Conservation (phyloP, 306 rosid genomes). For the Rubus parviflorus region DNA sequence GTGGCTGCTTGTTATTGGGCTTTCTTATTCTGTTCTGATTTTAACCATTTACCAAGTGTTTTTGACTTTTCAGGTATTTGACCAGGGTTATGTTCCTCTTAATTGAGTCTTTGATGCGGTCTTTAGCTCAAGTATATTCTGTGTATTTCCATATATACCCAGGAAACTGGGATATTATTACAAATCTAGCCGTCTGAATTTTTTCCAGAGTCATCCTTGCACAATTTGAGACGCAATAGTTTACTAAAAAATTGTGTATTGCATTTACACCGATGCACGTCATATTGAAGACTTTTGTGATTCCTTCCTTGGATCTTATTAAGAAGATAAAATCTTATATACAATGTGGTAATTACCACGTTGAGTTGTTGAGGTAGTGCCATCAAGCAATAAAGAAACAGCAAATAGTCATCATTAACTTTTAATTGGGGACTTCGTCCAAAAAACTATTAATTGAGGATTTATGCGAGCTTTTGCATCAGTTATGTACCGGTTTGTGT, state of each 20-base stretch:
- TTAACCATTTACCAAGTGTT: background rate
- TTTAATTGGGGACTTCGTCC: background rate
- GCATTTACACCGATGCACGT: slow-evolving; percentile 12
- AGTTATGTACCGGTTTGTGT: no score
- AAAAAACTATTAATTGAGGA: no score
- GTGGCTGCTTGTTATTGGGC: slow-evolving; percentile 6
- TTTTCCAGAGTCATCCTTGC: background rate
- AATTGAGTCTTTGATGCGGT: background rate
- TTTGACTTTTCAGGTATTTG: background rate
- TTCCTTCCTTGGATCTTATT: background rate
- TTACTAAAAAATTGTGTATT: background rate
- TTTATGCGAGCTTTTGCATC: no score
- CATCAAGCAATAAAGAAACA: background rate
- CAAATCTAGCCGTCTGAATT: background rate
- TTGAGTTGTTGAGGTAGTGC: background rate
- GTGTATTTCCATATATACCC: background rate
- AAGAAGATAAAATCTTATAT: background rate
- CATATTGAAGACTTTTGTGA: background rate
- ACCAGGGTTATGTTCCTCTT: background rate
- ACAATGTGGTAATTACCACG: background rate
- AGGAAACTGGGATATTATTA: background rate
- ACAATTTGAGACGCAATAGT: background rate
- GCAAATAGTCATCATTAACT: background rate
- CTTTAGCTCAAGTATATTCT: background rate
- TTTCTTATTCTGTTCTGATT: background rate